Evolutionary conservation across 1,284 basidiomycete genomes (phyloP).

Genomic region (Lentinus polychrous): DNA sequence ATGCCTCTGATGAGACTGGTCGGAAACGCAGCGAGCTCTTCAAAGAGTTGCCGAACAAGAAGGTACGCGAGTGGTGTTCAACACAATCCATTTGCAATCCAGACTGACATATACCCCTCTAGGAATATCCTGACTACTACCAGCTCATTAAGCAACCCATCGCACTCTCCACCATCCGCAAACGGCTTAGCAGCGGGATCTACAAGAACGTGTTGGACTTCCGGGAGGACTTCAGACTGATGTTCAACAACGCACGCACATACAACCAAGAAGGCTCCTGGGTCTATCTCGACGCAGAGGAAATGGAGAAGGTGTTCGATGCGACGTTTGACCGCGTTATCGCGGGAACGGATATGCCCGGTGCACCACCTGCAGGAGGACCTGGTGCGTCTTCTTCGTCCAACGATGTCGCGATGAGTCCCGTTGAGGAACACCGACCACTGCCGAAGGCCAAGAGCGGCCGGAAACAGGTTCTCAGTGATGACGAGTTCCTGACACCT

Average conservation of each 20-base stretch:
- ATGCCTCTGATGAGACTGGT: constrained; percentile 66
- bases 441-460: constrained; percentile 44
- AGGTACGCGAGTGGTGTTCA: constrained; percentile 34
- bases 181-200: constrained; percentile 65
- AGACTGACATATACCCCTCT: constrained; percentile 3
- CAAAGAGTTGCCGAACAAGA: constrained; percentile 70
- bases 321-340: constrained; percentile 53
- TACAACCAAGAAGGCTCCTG: constrained; percentile 88
- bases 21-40: constrained; percentile 82
- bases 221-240: constrained; percentile 78
- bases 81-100: neutral
- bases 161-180: constrained; percentile 82
- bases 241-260: constrained; percentile 90
- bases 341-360: constrained; percentile 64
- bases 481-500: constrained; percentile 51
- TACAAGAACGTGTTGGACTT: constrained; percentile 77
- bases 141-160: constrained; percentile 68
- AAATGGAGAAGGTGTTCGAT: constrained; percentile 84
- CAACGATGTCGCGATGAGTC: constrained; percentile 64
- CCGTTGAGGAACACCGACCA: constrained; percentile 67
- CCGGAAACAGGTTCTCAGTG: constrained; percentile 68
- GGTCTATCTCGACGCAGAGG: constrained; percentile 91
- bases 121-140: constrained; percentile 90
- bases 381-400: constrained; percentile 32
- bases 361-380: constrained; percentile 43